Base-by-base conservation (phyloP, 2,329 filamentous ascomycete species). In the Fusarium nurragi region DNA sequence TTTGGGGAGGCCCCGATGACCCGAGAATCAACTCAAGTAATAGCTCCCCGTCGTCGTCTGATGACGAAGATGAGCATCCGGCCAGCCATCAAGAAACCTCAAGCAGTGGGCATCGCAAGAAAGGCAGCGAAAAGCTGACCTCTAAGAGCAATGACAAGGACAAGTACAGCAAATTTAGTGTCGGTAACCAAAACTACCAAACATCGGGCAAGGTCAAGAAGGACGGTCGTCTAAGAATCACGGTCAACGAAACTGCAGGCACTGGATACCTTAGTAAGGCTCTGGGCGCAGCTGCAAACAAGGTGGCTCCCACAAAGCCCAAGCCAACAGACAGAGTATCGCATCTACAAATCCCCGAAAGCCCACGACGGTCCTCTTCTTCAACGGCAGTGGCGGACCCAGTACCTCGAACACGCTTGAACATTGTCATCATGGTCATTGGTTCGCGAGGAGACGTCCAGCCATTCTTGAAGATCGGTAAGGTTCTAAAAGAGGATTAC, bases 381-480 rank as follows among this genome's bases (percentile, higher is more conserved):
- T 74, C 74, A 4, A 76, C 75, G 5, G 72, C 73, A 9, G 66
- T 73, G 4, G 67, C 72, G 1, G 71, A 77, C 14, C 70, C 69
- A 10, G 49, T 64, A 13, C 75, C 73, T 19, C 76, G 75, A n/a
- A 83, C 88, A 2, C 79, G 65, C 6, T 79, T 95, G 43, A 94
- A 93, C 74, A 90, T 95, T 50, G 90, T 93, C 25, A 89, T 94
- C 69, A 93, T 93, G 85, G 90, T 94, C 8, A 93, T 94, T 68
- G 92, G 92, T 4, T 91, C 88, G 4, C 83, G 92, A 45, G 92
- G 92, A 32, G 92, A 95, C 71, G 89, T 91, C 4, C 92, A 95
- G 72, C 92, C 92, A 0, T 95, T 95, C 61, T 76, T 95, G 19
- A 88, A 88, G 66, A 84, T 95, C 45, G 91, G 89, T 19, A 89